Conservation (phyloP, 2,329 filamentous ascomycete species). For the Paecilomyces niveus region DNA sequence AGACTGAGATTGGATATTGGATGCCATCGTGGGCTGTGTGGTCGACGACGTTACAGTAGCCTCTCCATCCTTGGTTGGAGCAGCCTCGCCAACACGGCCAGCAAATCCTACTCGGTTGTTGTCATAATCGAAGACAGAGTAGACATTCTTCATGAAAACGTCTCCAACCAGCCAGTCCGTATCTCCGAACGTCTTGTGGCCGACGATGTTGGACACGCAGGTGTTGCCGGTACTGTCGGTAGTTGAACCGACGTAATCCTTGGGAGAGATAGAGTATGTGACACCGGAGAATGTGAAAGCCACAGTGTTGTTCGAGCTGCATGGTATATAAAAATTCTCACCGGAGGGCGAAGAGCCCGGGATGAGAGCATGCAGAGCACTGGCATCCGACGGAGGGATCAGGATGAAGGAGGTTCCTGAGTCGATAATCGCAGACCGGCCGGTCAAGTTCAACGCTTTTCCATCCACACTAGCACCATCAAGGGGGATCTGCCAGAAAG, state of each 20-base stretch:
- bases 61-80: neutral
- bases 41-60: neutral
- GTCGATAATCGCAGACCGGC: constrained; percentile 65
- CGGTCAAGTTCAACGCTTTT: constrained; percentile 46
- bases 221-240: constrained; percentile 17
- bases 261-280: constrained; percentile 58
- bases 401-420: constrained; percentile 78
- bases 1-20: neutral
- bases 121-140: constrained; percentile 75
- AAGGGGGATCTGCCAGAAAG: constrained; percentile 67
- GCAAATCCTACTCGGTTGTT: constrained; percentile 33
- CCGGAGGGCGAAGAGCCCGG: constrained; percentile 53
- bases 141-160: constrained; percentile 84
- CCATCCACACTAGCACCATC: constrained; percentile 60
- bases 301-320: constrained; percentile 55
- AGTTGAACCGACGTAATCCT: constrained; percentile 59
- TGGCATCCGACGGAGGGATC: constrained; percentile 60
- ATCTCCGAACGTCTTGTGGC: constrained; percentile 56
- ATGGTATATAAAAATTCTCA: constrained; percentile 65
- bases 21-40: neutral
- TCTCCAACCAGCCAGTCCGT: constrained; percentile 74
- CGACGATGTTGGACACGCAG: constrained; percentile 66
- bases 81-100: constrained; percentile 2
- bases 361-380: constrained; percentile 60
- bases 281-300: constrained; percentile 62